Percentiles rank a stretch among this genome's conserved stretches.
Conservation (phyloP, 345 rosid species). For the Salix brachista region DNA sequence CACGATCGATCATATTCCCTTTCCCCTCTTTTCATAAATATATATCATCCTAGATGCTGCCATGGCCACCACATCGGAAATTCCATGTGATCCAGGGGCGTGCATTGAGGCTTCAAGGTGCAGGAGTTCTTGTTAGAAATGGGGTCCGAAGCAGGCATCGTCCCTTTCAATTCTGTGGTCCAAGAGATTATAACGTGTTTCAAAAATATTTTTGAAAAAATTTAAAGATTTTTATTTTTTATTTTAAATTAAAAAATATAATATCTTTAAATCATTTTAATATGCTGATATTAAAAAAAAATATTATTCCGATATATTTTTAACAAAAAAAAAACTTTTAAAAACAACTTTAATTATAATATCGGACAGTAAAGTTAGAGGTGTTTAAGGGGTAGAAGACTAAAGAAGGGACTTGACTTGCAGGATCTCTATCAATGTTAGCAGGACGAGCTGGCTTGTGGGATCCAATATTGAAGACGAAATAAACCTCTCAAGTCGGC, state of each 20-base stretch:
- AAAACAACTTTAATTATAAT: too few relatives aligned
- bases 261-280: too few relatives aligned
- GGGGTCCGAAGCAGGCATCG: not conserved
- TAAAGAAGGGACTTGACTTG: not conserved
- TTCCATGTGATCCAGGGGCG: not conserved
- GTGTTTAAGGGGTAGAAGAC: not conserved
- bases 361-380: too few relatives aligned
- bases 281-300: too few relatives aligned
- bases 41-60: not conserved
- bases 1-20: not conserved
- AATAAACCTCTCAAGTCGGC: not conserved
- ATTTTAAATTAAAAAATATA: too few relatives aligned
- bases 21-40: not conserved
- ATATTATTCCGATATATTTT: too few relatives aligned
- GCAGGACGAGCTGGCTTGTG: not conserved
- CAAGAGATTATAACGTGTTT: not conserved
- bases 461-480: not conserved
- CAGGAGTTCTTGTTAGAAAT: not conserved
- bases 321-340: too few relatives aligned
- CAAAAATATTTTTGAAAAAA: too few relatives aligned
- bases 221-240: too few relatives aligned
- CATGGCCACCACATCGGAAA: not conserved
- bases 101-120: not conserved
- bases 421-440: not conserved
- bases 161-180: not conserved